These are phyloP conservation scores for Eimeria falciformis DNA, from an alignment of 169 alveolate genomes.

Conservation along the genomic window DNA sequence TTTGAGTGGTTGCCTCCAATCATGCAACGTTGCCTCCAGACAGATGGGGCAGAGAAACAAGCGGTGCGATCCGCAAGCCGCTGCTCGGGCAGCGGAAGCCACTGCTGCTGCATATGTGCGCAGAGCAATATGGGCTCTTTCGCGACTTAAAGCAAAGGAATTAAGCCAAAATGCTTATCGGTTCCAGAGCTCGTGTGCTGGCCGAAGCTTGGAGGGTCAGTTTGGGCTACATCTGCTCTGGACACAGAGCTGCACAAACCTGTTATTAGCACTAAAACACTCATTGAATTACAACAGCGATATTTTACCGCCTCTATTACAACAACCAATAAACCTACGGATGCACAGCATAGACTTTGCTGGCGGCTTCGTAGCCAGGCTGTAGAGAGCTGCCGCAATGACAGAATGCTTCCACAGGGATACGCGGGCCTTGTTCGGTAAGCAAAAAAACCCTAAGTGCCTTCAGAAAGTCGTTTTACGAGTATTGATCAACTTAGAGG, in stretches of 20 bases:
- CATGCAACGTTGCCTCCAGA: not conserved
- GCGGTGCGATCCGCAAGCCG: not conserved
- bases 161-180: constrained; percentile 9
- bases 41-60: not conserved
- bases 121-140: not conserved
- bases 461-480: not conserved
- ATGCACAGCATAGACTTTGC: constrained; percentile 29
- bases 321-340: constrained; percentile 11
- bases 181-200: too few species aligned
- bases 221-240: too few species aligned
- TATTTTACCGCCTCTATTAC: not conserved
- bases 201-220: too few species aligned
- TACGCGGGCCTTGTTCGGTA: not conserved
- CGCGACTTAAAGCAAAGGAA: not conserved
- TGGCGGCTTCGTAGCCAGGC: constrained; percentile 29
- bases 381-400: constrained; percentile 19
- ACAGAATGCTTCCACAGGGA: constrained; percentile 32
- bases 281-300: not conserved
- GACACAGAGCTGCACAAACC: not conserved
- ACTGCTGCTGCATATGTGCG: not conserved
- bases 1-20: not conserved
- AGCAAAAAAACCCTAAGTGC: not conserved
- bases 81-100: not conserved
- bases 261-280: constrained; percentile 11
- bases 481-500: not conserved